Conservation (phyloP, 1,139 yeast species). For the Geotrichum bryndzae region DNA sequence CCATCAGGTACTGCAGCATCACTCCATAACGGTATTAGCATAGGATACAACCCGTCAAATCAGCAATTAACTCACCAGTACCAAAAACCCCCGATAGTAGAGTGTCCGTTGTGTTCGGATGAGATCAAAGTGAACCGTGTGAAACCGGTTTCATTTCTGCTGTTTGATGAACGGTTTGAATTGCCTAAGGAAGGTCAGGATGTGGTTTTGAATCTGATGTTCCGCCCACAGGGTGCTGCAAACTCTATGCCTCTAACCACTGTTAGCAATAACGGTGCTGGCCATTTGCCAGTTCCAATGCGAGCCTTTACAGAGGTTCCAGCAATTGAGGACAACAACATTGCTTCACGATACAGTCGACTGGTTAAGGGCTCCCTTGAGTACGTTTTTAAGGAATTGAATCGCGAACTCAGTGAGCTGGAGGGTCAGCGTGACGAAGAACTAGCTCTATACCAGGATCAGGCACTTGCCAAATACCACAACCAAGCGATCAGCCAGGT, state of each 20-base stretch:
- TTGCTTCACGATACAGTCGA: conserved; percentile 44
- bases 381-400: conserved; percentile 50
- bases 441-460: conserved; percentile 10
- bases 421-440: conserved; percentile 21
- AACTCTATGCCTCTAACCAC: conserved; percentile 51
- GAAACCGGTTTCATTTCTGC: conserved; percentile 61
- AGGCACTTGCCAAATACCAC: conserved; percentile 5
- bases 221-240: conserved; percentile 52
- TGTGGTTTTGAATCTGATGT: conserved; percentile 62
- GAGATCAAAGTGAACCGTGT: conserved; percentile 53
- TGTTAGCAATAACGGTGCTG: conserved; percentile 20
- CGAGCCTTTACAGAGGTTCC: conserved; percentile 25
- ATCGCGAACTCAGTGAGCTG: conserved; percentile 50
- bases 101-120: conserved; percentile 83
- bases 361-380: conserved; percentile 57
- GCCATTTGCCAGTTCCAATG: conserved; percentile 2
- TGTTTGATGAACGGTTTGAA: conserved; percentile 52
- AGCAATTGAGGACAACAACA: conserved; percentile 27
- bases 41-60: conserved; percentile 3
- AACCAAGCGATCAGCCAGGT: conserved; percentile 8
- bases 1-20: neutral
- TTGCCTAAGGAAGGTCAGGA: conserved; percentile 58
- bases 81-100: conserved; percentile 38
- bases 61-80: conserved; percentile 32
- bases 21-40: neutral